Evolutionary conservation across 2,329 filamentous ascomycete genomes (phyloP), one percentile per base, ranked within the genome.

Genomic region (Pleomassaria siparia): DNA sequence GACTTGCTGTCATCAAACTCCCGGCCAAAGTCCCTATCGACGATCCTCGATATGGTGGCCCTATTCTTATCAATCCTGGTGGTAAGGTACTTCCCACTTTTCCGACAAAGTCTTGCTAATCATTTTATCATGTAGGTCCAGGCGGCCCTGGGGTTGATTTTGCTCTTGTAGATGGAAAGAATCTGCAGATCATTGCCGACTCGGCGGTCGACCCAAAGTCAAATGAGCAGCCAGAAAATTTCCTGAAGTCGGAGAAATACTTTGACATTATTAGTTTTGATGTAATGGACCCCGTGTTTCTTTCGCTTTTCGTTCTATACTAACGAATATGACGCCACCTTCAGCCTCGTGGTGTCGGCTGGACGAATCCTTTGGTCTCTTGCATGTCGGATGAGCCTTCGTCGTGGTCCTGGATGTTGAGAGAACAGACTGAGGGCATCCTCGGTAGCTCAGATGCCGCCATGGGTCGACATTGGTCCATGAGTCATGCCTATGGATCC

Each of bases 241-340:
- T 32, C 33, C 4, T 22, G 2, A 50, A 53, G 1, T 56, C 65
- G 8, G 62, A 59, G 26, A 72, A 63, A 41, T 72, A 71, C 46
- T 76, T 66, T 47, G 74, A 76, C 46, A 61, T 76, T 29, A 63
- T 76, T 20, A 66, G 69, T n/a, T 76, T 76, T 33, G 74, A 77
- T 51, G n/a, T n/a, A n/a, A n/a, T n/a, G n/a, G n/a, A n/a, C n/a
- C n/a, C n/a, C n/a, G n/a, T n/a, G n/a, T n/a, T n/a, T n/a, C n/a
- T n/a, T n/a, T n/a, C n/a, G n/a, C n/a, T n/a, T n/a, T n/a, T n/a
- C n/a, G n/a, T n/a, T n/a, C n/a, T n/a, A n/a, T n/a, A n/a, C n/a
- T n/a, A n/a, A n/a, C n/a, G n/a, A n/a, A n/a, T n/a, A n/a, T n/a
- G n/a, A n/a, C n/a, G n/a, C n/a, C n/a, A n/a, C n/a, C n/a, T n/a